phyloP scores from a whole-genome alignment of 345 rosid genomes.

The Bruguiera sexangula region DNA sequence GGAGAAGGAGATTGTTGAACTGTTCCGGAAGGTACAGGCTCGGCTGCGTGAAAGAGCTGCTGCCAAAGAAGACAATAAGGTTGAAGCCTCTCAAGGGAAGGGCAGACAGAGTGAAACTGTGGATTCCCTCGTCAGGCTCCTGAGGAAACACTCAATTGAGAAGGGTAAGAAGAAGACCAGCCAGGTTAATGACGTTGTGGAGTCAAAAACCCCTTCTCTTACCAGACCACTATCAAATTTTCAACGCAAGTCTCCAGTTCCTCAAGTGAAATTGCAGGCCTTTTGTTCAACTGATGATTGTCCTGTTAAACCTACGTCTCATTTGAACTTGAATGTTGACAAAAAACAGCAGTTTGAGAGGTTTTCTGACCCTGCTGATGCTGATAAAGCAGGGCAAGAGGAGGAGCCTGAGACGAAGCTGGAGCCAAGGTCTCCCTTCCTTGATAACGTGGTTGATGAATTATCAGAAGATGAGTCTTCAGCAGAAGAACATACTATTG shows the following conservation, averaged over 20 bases:
- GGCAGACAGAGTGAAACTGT: conserved; percentile 71
- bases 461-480: conserved; percentile 30
- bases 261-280: conserved; percentile 49
- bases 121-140: conserved; percentile 72
- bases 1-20: conserved; percentile 87
- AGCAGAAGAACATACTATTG: conserved; percentile 27
- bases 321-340: conserved; percentile 33
- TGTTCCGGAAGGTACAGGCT: conserved; percentile 83
- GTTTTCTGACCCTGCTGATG: conserved; percentile 32
- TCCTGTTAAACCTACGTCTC: conserved; percentile 30
- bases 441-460: conserved; percentile 23
- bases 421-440: conserved; percentile 34
- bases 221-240: conserved; percentile 79
- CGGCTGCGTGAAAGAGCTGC: conserved; percentile 85
- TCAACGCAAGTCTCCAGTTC: conserved; percentile 67
- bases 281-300: conserved; percentile 41
- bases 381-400: conserved; percentile 23
- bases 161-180: conserved; percentile 49
- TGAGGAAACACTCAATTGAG: conserved; percentile 75
- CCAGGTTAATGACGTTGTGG: conserved; percentile 22
- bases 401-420: conserved; percentile 33
- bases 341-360: conserved; percentile 33
- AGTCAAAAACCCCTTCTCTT: conserved; percentile 38
- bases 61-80: conserved; percentile 55
- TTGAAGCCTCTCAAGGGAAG: conserved; percentile 47